A percentile compares a stretch with the other conserved stretches of the same genome.
phyloP scores from a whole-genome alignment of 257 asterid genomes.

The Petrea volubilis region DNA sequence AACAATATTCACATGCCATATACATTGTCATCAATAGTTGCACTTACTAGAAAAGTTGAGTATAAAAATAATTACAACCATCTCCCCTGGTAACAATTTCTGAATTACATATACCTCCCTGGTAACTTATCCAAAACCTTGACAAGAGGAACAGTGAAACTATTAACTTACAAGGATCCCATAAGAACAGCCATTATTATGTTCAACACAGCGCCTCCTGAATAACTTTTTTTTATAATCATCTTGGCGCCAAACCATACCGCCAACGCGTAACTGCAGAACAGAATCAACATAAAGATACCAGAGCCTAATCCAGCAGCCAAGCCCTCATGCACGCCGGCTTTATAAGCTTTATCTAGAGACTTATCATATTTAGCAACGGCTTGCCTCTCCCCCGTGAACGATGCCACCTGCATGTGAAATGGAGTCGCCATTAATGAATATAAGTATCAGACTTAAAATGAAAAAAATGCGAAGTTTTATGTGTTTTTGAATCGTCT shows the following conservation, averaged over 20 bases:
- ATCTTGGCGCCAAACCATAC: constrained; percentile 70
- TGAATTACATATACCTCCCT: no score
- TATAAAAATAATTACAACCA: no score
- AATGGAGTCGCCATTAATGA: neutral
- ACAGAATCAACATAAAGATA: constrained; percentile 38
- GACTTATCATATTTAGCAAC: constrained; percentile 40
- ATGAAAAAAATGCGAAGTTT: no score
- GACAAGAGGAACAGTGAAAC: neutral
- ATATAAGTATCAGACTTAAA: neutral
- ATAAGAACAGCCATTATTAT: constrained; percentile 48
- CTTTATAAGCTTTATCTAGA: constrained; percentile 47
- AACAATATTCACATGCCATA: neutral
- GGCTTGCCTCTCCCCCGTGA: constrained; percentile 61
- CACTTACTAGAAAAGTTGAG: no score
- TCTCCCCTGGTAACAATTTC: no score
- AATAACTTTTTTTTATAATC: constrained; percentile 46
- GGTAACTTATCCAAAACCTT: no score
- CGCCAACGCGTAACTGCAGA: constrained; percentile 59
- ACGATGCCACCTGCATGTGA: constrained; percentile 60
- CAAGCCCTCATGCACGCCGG: constrained; percentile 57
- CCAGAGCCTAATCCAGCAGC: constrained; percentile 66
- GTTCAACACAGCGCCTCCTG: constrained; percentile 59
- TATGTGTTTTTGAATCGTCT: neutral
- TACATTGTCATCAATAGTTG: neutral
- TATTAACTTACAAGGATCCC: constrained; percentile 49